phyloP scores from a whole-genome alignment of 306 rosid genomes.

The Gastrolobium bilobum region DNA sequence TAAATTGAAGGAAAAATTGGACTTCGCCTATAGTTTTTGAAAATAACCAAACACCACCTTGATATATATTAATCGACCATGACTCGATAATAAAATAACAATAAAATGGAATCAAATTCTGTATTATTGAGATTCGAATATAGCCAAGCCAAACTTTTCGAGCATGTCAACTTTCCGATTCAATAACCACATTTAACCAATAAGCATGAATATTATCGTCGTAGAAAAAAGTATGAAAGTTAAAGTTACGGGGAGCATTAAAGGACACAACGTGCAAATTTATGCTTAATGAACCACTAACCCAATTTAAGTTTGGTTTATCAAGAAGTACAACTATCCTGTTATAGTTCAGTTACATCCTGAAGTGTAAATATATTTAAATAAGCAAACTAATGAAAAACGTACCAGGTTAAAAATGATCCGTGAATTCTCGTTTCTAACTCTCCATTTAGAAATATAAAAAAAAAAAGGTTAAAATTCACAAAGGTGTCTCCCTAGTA shows the following conservation, averaged over 20 bases:
- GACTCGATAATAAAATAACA: neutral
- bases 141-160: no score
- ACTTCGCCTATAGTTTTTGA: neutral
- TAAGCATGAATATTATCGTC: no score
- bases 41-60: neutral
- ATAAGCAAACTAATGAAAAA: conserved; percentile 30
- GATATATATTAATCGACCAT: neutral
- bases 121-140: no score
- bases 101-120: no score
- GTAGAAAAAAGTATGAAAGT: neutral
- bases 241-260: neutral
- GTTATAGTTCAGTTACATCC: neutral
- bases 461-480: conserved; percentile 24
- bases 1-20: neutral
- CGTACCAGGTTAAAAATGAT: neutral
- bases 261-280: neutral
- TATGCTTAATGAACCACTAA: neutral
- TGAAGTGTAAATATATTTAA: conserved; percentile 29
- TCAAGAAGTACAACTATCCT: neutral
- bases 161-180: no score
- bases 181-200: no score
- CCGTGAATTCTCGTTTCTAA: conserved; percentile 1
- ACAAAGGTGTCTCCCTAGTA: neutral
- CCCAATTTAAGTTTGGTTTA: neutral
- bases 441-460: no score